These are phyloP conservation scores for Macrophomina pseudophaseolina DNA, from an alignment of 2,329 filamentous ascomycete genomes.

Conservation along the genomic window DNA sequence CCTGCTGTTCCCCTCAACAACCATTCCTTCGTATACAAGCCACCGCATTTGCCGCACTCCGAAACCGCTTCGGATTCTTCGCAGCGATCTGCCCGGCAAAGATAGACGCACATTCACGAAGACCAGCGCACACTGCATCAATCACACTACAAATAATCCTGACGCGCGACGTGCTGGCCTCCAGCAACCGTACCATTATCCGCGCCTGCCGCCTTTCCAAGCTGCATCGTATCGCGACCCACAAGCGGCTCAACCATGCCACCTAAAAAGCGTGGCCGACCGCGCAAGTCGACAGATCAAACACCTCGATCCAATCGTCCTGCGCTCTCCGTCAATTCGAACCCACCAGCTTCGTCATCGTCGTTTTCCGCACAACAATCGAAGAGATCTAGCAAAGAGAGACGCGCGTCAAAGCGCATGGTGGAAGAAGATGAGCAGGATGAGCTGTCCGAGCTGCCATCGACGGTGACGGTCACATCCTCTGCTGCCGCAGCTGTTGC, in stretches of 20 bases:
- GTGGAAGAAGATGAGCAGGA: not conserved
- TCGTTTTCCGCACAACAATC: not conserved
- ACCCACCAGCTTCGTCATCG: not conserved
- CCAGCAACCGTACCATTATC: not conserved
- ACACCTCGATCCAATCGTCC: not conserved
- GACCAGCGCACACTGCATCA: no score
- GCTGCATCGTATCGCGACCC: not conserved
- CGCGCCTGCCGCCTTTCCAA: not conserved
- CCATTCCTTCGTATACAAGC: not conserved
- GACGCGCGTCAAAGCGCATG: no score
- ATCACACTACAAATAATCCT: not conserved
- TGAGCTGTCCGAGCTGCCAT: not conserved
- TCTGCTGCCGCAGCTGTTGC: not conserved
- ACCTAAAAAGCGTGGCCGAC: not conserved
- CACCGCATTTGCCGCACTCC: not conserved
- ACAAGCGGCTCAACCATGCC: not conserved
- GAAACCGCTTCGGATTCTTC: not conserved
- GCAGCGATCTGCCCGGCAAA: no score
- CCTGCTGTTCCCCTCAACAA: not conserved
- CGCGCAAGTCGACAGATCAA: not conserved
- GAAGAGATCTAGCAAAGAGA: not conserved
- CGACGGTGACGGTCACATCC: not conserved
- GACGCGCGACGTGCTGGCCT: not conserved
- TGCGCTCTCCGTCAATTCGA: conserved; percentile 7
- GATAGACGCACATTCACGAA: no score